phyloP scores from a whole-genome alignment of 257 asterid genomes.

The Avicennia marina region DNA sequence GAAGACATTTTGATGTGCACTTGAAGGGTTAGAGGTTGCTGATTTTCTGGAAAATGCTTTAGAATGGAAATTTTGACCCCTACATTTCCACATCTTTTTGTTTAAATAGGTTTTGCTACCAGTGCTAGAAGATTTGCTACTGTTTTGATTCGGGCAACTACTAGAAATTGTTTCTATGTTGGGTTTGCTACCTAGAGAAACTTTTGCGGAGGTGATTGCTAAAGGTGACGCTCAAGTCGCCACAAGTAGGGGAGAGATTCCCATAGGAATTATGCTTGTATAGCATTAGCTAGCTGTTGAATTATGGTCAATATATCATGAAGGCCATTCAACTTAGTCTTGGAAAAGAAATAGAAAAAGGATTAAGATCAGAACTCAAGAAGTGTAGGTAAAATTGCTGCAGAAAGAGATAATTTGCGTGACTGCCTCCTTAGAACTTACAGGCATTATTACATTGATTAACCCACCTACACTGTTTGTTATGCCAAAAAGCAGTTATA shows the following conservation, averaged over 20 bases:
- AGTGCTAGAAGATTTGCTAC: constrained; percentile 98
- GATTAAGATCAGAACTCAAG: no score
- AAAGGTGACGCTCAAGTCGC: constrained; percentile 99
- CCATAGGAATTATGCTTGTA: constrained; percentile 84
- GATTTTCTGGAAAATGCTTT: constrained; percentile 85
- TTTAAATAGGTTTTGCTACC: constrained; percentile 88
- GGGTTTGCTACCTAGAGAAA: constrained; percentile 99
- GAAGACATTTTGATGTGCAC: constrained; percentile 93
- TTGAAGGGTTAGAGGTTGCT: constrained; percentile 98
- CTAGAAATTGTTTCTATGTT: constrained; percentile 95
- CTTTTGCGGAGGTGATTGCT: constrained; percentile 98
- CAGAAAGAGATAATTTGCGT: no score
- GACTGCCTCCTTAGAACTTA: no score
- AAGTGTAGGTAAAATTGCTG: no score
- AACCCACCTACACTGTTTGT: no score
- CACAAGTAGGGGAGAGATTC: constrained; percentile 99
- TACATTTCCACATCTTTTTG: constrained; percentile 94
- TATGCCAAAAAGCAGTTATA: no score
- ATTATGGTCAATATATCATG: no score
- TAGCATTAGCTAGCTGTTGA: constrained; percentile 73
- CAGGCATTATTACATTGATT: no score
- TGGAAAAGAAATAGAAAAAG: no score
- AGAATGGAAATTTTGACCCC: constrained; percentile 94
- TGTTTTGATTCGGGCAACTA: constrained; percentile 93
- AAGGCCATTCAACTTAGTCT: no score